Conservation (phyloP, 805 yeast genomes). For the Kodamaea fukazawae region DNA sequence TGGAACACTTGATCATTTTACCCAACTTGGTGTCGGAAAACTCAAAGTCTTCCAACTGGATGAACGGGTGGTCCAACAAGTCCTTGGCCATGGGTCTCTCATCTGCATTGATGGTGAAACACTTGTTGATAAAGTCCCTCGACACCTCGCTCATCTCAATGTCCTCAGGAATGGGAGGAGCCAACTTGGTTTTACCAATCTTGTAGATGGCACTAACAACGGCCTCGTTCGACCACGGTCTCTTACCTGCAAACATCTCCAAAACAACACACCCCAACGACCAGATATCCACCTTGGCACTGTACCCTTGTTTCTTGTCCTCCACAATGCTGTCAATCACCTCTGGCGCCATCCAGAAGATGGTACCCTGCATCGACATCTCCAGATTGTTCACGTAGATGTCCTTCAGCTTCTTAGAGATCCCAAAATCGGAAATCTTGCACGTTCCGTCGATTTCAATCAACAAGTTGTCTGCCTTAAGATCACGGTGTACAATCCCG, state of each 20-base stretch:
- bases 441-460: conserved; percentile 90
- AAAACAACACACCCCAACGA: conserved; percentile 94
- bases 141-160: conserved; percentile 67
- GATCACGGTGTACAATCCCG: conserved; percentile 89
- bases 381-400: conserved; percentile 89
- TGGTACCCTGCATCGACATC: conserved; percentile 98
- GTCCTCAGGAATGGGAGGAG: conserved; percentile 97
- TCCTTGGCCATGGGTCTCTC: conserved; percentile 81
- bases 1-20: conserved; percentile 43
- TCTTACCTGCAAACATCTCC: conserved; percentile 95
- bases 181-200: conserved; percentile 76
- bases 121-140: conserved; percentile 64
- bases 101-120: conserved; percentile 77
- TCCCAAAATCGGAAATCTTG: conserved; percentile 95
- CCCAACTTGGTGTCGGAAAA: conserved; percentile 58
- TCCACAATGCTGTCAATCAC: conserved; percentile 82
- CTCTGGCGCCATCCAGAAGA: conserved; percentile 99
- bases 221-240: conserved; percentile 97
- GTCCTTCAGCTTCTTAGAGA: conserved; percentile 72
- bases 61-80: conserved; percentile 55
- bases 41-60: conserved; percentile 41
- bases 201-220: conserved; percentile 93
- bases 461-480: conserved; percentile 89
- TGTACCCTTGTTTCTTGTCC: conserved; percentile 80
- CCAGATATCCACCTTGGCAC: conserved; percentile 98